A percentile compares a stretch with the other conserved stretches of the same genome.
phyloP scores from a whole-genome alignment of 2,329 filamentous ascomycete species.

The Monosporascus sp. region DNA sequence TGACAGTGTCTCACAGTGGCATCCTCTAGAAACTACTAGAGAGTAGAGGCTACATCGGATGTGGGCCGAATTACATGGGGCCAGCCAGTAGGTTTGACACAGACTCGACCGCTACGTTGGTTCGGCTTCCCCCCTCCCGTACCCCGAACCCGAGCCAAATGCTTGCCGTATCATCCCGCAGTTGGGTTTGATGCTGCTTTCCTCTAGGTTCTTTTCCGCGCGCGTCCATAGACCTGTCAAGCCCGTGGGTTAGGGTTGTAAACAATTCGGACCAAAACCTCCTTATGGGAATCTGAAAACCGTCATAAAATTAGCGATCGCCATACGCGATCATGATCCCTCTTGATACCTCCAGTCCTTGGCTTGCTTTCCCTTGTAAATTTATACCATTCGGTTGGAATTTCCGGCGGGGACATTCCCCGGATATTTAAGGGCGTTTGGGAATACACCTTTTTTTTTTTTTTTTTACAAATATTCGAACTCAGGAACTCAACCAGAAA shows the following conservation, averaged over 20 bases:
- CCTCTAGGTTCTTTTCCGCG: neutral
- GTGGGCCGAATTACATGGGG: neutral
- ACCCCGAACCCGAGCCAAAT: no score
- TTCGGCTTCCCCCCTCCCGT: no score
- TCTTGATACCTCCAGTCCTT: neutral
- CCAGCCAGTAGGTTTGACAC: neutral
- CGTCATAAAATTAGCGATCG: slow-evolving; percentile 12
- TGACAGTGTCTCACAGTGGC: neutral
- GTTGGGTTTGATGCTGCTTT: no score
- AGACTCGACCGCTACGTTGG: neutral
- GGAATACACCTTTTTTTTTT: no score
- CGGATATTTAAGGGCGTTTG: no score
- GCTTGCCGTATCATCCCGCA: no score
- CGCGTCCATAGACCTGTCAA: neutral
- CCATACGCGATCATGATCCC: slow-evolving; percentile 12
- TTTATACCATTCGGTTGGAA: no score
- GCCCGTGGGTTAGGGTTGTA: slow-evolving; percentile 1
- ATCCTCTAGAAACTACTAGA: neutral
- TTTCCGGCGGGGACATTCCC: no score
- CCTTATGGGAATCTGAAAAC: slow-evolving; percentile 7
- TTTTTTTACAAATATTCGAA: no score
- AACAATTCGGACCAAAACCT: slow-evolving; percentile 17
- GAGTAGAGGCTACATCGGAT: neutral
- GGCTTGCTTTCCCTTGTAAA: no score
- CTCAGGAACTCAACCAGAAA: no score